Percentiles rank a stretch among this genome's conserved stretches.
phyloP scores from a whole-genome alignment of 306 rosid species.

The Arachis hypogaea region DNA sequence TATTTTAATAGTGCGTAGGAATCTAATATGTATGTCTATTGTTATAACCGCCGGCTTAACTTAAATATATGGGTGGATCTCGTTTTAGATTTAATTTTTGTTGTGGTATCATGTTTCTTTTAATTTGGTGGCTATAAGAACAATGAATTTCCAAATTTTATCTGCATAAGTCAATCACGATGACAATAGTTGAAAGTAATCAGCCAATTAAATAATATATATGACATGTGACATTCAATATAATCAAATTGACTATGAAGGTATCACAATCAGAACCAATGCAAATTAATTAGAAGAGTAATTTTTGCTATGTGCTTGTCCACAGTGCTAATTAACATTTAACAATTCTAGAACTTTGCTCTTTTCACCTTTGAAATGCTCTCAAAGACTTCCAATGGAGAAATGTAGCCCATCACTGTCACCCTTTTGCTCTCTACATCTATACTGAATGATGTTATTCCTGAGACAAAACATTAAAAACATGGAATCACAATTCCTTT shows the following conservation, averaged over 20 bases:
- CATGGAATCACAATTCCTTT: not conserved
- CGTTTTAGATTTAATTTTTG: too few relatives aligned
- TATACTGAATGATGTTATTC: conserved; percentile 87
- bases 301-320: too few relatives aligned
- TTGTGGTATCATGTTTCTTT: too few relatives aligned
- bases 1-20: too few relatives aligned
- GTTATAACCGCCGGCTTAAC: not conserved
- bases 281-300: not conserved
- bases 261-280: conserved; percentile 14
- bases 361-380: conserved; percentile 89
- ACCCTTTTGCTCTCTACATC: conserved; percentile 85
- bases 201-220: not conserved
- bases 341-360: conserved; percentile 70
- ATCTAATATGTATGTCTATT: not conserved
- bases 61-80: too few relatives aligned
- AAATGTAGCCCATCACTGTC: conserved; percentile 90
- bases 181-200: not conserved
- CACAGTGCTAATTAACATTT: not conserved
- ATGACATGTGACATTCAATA: not conserved
- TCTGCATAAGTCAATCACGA: not conserved
- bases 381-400: conserved; percentile 71
- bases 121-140: not conserved
- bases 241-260: conserved; percentile 4
- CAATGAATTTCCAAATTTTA: not conserved
- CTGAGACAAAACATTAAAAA: conserved; percentile 39